Percentiles rank a stretch among this genome's conserved stretches.
phyloP scores from a whole-genome alignment of 345 rosid genomes.

The Ceriops zippeliana region DNA sequence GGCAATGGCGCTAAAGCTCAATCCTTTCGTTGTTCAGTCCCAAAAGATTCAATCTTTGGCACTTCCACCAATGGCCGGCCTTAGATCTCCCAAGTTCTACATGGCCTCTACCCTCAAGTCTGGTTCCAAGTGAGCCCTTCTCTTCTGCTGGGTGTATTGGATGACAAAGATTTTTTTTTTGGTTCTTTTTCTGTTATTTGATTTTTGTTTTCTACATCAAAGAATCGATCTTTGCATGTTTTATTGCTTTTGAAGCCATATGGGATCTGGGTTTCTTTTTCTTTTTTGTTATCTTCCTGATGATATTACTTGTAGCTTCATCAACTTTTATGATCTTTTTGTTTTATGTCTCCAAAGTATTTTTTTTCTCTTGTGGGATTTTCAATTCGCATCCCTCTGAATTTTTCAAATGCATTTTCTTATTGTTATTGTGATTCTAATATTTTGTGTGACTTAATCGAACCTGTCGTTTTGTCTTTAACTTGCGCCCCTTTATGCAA shows the following conservation, averaged over 20 bases:
- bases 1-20: slow-evolving; percentile 65
- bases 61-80: slow-evolving; percentile 52
- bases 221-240: slow-evolving; percentile 5
- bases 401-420: not conserved
- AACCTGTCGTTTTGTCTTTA: not conserved
- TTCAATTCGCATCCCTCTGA: not conserved
- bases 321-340: not conserved
- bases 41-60: slow-evolving; percentile 51
- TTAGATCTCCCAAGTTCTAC: slow-evolving; percentile 74
- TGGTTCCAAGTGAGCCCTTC: slow-evolving; percentile 46
- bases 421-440: not conserved
- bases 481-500: not conserved
- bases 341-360: not conserved
- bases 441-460: not conserved
- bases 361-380: not conserved
- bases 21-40: slow-evolving; percentile 49
- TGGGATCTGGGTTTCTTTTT: slow-evolving; percentile 25
- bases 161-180: not conserved
- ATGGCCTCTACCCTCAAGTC: slow-evolving; percentile 75
- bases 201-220: not conserved
- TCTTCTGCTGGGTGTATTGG: not conserved
- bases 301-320: not conserved
- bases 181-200: not conserved
- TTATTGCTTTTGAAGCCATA: slow-evolving; percentile 7
- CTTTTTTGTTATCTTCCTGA: not conserved